Percentiles rank a stretch among this genome's conserved stretches.
These are phyloP conservation scores for Sabuloglossum arenarium DNA, from an alignment of 495 filamentous ascomycete species.

Conservation along the genomic window DNA sequence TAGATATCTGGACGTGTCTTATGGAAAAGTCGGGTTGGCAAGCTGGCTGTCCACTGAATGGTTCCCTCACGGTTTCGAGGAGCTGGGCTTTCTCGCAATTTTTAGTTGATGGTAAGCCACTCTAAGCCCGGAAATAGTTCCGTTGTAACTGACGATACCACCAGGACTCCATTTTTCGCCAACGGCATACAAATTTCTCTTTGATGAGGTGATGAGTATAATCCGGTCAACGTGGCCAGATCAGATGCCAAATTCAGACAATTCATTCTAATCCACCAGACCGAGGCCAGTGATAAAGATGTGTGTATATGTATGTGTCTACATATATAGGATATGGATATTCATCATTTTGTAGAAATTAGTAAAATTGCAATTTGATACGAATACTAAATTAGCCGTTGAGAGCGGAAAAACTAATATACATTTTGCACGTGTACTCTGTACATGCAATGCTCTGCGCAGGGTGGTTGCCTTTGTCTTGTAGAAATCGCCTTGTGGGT, in stretches of 20 bases:
- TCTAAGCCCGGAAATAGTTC: not conserved
- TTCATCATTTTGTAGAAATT: too few relatives aligned
- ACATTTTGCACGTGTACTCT: too few relatives aligned
- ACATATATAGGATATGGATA: too few relatives aligned
- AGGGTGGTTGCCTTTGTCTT: too few relatives aligned
- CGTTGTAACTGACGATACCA: not conserved
- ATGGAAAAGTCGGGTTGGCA: conserved; percentile 46
- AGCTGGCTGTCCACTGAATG: conserved; percentile 28
- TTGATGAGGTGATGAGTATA: conserved; percentile 28
- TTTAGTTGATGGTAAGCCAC: conserved; percentile 36
- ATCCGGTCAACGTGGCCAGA: conserved; percentile 37
- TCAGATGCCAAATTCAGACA: not conserved
- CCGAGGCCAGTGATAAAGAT: not conserved
- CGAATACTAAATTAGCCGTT: too few relatives aligned
- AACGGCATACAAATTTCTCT: conserved; percentile 36
- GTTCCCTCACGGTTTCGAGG: conserved; percentile 27
- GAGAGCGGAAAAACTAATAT: too few relatives aligned
- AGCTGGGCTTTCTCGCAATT: conserved; percentile 28
- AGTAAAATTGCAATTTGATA: too few relatives aligned
- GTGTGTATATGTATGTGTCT: too few relatives aligned
- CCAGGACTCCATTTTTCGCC: conserved; percentile 45
- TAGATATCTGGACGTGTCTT: conserved; percentile 56
- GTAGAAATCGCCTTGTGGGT: too few relatives aligned
- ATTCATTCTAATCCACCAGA: not conserved
- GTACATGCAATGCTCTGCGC: too few relatives aligned